A percentile compares a stretch with the other conserved stretches of the same genome.
These are phyloP conservation scores for Potentilla sterilis DNA, from an alignment of 306 rosid species.

Conservation along the genomic window DNA sequence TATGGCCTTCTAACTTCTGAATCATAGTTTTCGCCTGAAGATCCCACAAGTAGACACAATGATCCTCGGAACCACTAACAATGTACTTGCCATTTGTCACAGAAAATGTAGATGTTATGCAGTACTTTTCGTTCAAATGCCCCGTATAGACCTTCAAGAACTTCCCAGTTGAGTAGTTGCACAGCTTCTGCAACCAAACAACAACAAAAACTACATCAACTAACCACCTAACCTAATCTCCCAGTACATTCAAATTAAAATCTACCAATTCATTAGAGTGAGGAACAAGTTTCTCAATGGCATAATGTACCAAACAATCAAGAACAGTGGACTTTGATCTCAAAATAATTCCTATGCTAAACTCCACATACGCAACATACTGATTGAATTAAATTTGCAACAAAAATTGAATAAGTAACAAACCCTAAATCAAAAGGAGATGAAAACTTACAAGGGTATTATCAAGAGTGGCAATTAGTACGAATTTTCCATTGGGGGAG, in stretches of 20 bases:
- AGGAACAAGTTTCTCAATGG: not conserved
- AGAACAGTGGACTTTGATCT: not conserved
- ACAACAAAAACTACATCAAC: constrained; percentile 6
- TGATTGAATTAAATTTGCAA: not conserved
- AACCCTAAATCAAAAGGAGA: not conserved
- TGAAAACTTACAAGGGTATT: constrained; percentile 67
- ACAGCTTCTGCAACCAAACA: constrained; percentile 69
- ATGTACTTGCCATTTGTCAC: constrained; percentile 86
- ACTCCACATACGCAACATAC: too few relatives aligned
- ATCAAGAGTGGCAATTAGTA: constrained; percentile 87
- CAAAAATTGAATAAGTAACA: not conserved
- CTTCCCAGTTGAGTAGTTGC: constrained; percentile 72
- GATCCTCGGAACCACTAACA: constrained; percentile 91
- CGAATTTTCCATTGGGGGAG: constrained; percentile 91
- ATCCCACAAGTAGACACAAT: constrained; percentile 85
- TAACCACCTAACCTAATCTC: not conserved
- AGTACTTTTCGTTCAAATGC: constrained; percentile 59
- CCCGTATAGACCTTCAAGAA: constrained; percentile 62
- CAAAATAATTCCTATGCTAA: not conserved
- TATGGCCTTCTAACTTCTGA: constrained; percentile 90
- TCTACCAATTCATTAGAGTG: not conserved
- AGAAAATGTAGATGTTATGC: constrained; percentile 80
- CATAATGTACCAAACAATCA: not conserved
- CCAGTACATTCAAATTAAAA: not conserved
- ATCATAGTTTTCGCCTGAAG: constrained; percentile 73